These are phyloP conservation scores for Nakazawaea ernobii DNA, from an alignment of 805 yeast genomes.

Conservation along the genomic window DNA sequence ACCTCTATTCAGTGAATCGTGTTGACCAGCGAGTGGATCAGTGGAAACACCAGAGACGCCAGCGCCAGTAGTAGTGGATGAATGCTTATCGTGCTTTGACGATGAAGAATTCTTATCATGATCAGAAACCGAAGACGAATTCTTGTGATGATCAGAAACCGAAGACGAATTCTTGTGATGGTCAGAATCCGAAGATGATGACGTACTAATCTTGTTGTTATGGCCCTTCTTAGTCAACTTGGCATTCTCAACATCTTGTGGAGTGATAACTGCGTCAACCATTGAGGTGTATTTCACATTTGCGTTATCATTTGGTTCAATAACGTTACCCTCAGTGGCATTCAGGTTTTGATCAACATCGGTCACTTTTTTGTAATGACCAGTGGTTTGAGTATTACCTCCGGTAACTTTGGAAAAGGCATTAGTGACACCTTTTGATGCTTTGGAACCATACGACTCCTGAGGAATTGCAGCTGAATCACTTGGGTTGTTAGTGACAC, in stretches of 20 bases:
- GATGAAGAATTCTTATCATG: no score
- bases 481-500: constrained; percentile 52
- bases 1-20: neutral
- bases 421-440: constrained; percentile 1
- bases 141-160: no score
- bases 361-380: constrained; percentile 9
- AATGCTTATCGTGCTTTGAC: no score
- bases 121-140: no score
- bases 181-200: neutral
- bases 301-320: constrained; percentile 13
- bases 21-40: neutral
- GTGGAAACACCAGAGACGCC: neutral
- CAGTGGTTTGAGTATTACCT: neutral
- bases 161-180: no score
- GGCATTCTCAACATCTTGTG: constrained; percentile 14
- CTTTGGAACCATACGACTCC: neutral
- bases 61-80: neutral
- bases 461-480: constrained; percentile 33
- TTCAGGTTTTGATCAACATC: neutral
- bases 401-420: neutral
- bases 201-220: neutral
- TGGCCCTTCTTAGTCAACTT: neutral
- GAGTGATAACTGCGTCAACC: constrained; percentile 21
- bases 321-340: constrained; percentile 4
- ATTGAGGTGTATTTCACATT: constrained; percentile 21